Conservation (phyloP, 192 early-diverging fungal species). For the Allomyces macrogynus region DNA sequence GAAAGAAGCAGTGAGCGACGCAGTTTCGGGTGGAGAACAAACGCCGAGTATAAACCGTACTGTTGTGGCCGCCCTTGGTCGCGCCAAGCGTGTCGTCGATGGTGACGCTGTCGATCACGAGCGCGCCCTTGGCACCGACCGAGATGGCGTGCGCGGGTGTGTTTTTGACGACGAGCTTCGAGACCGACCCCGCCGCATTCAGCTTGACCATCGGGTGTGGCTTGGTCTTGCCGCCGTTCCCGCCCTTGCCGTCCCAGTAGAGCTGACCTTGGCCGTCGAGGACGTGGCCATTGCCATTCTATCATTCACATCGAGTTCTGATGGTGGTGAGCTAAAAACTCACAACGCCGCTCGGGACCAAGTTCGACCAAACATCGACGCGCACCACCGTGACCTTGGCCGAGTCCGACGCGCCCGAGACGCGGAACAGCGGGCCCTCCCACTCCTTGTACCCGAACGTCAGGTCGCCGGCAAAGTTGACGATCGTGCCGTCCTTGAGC, state of each 20-base stretch:
- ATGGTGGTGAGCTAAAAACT: too few species aligned
- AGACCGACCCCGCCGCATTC: neutral
- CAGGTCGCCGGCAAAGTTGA: conserved; percentile 1
- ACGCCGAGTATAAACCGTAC: too few species aligned
- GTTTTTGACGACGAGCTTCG: conserved; percentile 6
- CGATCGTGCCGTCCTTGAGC: conserved; percentile 5
- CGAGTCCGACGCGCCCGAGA: conserved; percentile 2
- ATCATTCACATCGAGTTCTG: too few species aligned
- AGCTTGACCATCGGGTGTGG: conserved; percentile 1
- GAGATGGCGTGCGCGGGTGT: conserved; percentile 8
- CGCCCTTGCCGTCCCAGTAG: conserved; percentile 12
- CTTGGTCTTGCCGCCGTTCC: conserved; percentile 9
- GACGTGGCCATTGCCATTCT: conserved; percentile 3
- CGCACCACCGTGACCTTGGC: neutral
- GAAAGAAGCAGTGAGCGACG: too few species aligned
- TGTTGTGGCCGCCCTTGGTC: too few species aligned
- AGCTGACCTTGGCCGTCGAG: conserved; percentile 6
- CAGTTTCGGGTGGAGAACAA: too few species aligned
- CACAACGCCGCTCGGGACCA: too few species aligned
- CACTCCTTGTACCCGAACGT: conserved; percentile 2
- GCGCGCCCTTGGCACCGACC: conserved; percentile 4
- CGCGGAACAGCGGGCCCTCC: conserved; percentile 5
- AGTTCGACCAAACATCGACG: too few species aligned
- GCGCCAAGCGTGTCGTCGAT: conserved; percentile 5
- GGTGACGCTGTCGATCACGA: conserved; percentile 5